A percentile compares a stretch with the other conserved stretches of the same genome.
Conservation (phyloP, 177 flowering plant species). For the Vitis hybrid region DNA sequence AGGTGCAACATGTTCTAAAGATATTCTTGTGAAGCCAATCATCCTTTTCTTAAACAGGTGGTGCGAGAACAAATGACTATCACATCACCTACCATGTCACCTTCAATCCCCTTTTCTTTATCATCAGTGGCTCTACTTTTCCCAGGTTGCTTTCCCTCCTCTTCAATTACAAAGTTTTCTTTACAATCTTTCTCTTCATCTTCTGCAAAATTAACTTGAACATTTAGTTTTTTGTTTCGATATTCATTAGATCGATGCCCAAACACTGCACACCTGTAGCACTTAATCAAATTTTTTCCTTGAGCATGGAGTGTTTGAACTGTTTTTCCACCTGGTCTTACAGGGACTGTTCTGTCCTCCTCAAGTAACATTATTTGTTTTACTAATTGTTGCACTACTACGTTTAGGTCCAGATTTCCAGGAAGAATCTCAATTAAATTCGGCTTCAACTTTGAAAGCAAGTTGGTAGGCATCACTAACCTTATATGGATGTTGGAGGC, state of each 20-base stretch:
- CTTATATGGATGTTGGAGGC: not conserved
- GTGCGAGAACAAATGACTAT: not conserved
- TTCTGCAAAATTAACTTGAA: not conserved
- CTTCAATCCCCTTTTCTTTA: not conserved
- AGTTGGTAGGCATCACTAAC: not conserved
- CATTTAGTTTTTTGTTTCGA: not conserved
- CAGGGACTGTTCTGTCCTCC: not conserved
- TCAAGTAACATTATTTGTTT: not conserved
- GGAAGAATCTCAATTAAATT: not conserved
- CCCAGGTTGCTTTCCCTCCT: not conserved
- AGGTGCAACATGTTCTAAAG: not conserved
- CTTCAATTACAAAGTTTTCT: not conserved
- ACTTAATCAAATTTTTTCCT: not conserved
- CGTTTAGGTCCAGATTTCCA: not conserved
- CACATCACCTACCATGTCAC: not conserved
- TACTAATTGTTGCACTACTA: not conserved
- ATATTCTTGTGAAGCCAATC: slow-evolving; percentile 1
- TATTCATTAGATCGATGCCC: not conserved
- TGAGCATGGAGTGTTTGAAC: not conserved
- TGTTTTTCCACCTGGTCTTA: not conserved
- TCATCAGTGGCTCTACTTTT: not conserved
- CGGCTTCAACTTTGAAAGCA: slow-evolving; percentile 4
- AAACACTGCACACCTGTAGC: not conserved
- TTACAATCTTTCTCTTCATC: not conserved
- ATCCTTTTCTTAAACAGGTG: not conserved